phyloP scores from a whole-genome alignment of 129 eudicot genomes.

The Scalesia atractyloides region DNA sequence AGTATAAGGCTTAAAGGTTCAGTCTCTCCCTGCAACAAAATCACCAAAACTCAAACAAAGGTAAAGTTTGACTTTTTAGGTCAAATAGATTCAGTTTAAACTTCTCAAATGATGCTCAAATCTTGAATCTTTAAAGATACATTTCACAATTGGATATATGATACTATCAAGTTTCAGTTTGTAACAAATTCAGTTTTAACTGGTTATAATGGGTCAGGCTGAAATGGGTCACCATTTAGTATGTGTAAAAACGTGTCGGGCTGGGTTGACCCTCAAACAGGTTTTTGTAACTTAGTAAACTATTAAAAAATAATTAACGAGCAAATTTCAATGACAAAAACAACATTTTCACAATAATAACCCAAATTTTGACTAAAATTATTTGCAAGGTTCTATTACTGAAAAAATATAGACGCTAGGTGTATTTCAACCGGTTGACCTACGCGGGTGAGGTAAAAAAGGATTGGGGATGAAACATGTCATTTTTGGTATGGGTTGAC shows the following conservation, averaged over 20 bases:
- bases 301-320: not conserved
- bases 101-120: not conserved
- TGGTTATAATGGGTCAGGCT: not conserved
- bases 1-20: conserved; percentile 58
- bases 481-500: conserved; percentile 10
- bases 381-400: not conserved
- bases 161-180: conserved; percentile 5
- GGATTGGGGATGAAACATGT: not conserved
- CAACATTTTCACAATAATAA: not conserved
- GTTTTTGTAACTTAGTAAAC: not conserved
- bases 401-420: not conserved
- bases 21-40: conserved; percentile 61
- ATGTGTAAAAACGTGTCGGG: not conserved
- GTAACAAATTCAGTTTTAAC: conserved; percentile 4
- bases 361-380: not conserved
- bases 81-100: conserved; percentile 8
- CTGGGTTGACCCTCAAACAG: not conserved
- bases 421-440: not conserved
- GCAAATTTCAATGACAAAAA: not conserved
- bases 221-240: not conserved
- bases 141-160: not conserved
- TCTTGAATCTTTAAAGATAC: not conserved
- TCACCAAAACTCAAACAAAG: conserved; percentile 15
- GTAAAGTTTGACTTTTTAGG: conserved; percentile 19
- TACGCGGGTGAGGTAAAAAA: not conserved